phyloP scores from a whole-genome alignment of 352 stramenopile genomes.

The Pythium diclinum region DNA sequence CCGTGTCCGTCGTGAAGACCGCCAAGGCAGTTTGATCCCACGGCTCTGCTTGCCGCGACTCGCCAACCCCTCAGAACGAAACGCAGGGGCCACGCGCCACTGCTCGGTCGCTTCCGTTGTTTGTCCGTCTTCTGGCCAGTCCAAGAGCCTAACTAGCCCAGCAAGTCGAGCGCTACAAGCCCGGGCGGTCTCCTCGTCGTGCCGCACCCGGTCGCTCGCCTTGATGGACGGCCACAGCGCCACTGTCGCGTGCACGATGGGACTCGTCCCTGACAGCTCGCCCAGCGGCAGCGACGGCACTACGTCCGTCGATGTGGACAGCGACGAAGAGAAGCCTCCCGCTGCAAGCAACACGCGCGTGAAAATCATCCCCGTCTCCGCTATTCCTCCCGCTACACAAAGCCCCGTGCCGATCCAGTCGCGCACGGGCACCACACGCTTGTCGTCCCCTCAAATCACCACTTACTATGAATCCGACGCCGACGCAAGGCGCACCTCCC shows the following conservation, averaged over 20 bases:
- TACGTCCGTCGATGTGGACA: slow-evolving; percentile 6
- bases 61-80: not conserved
- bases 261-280: not conserved
- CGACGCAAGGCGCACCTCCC: slow-evolving; percentile 16
- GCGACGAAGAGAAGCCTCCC: slow-evolving; percentile 12
- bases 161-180: not conserved
- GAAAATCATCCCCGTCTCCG: slow-evolving; percentile 24
- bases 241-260: not conserved
- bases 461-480: slow-evolving; percentile 12
- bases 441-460: slow-evolving; percentile 12
- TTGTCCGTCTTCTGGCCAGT: not conserved
- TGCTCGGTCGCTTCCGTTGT: not conserved
- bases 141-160: not conserved
- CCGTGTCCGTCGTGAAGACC: not conserved
- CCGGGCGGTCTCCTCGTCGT: not conserved
- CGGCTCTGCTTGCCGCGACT: not conserved
- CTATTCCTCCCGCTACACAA: not conserved
- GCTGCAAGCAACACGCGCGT: slow-evolving; percentile 19
- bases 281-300: not conserved
- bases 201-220: not conserved
- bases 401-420: not conserved
- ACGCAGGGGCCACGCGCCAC: slow-evolving; percentile 1
- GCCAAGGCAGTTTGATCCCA: not conserved
- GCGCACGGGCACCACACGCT: slow-evolving; percentile 5
- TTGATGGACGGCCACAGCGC: not conserved